Conservation (phyloP, 768 basidiomycete species). For the Ramaria sp. region DNA sequence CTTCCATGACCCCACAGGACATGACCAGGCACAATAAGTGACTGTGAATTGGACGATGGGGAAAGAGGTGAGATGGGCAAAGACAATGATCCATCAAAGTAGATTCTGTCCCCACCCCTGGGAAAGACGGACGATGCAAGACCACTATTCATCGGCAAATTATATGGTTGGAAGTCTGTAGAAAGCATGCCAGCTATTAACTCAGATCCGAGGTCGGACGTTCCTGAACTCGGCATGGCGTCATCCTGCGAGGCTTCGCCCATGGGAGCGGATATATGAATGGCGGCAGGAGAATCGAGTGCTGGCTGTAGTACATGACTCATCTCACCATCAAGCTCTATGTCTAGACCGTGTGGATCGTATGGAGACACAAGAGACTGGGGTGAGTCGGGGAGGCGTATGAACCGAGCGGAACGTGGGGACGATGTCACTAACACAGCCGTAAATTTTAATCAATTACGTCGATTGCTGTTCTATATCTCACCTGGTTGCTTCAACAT, state of each 20-base stretch:
- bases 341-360: background rate
- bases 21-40: background rate
- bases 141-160: background rate
- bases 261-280: background rate
- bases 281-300: background rate
- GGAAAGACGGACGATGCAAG: conserved; percentile 8
- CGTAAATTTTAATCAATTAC: background rate
- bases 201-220: background rate
- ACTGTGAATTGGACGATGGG: background rate
- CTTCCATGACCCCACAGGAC: background rate
- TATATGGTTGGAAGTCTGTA: background rate
- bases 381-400: background rate
- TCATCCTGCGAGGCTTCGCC: too few species aligned
- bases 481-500: conserved; percentile 7
- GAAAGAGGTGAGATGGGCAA: background rate
- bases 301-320: background rate
- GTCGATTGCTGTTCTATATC: background rate
- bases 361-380: background rate
- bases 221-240: too few species aligned
- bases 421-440: background rate
- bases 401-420: background rate
- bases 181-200: background rate
- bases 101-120: conserved; percentile 1
- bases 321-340: background rate
- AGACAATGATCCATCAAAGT: background rate